These are phyloP conservation scores for Brasenia schreberi DNA, from an alignment of 164 flowering plant species.

Conservation along the genomic window DNA sequence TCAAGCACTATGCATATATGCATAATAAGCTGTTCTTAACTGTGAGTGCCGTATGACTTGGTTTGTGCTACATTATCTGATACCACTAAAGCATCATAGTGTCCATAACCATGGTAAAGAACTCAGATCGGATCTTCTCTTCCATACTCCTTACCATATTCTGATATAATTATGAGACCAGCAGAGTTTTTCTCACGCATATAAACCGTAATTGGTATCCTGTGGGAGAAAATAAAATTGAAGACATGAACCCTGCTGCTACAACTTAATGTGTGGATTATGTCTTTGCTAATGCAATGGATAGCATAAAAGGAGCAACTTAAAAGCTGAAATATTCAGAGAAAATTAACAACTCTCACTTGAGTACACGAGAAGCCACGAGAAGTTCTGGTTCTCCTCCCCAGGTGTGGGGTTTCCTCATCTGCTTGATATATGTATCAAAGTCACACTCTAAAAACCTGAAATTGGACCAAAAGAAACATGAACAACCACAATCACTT, in stretches of 20 bases:
- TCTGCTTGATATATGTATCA: constrained; percentile 64
- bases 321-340: neutral
- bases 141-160: constrained; percentile 91
- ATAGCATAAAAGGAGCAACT: neutral
- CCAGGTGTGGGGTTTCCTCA: constrained; percentile 90
- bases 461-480: neutral
- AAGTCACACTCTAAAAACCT: constrained; percentile 99
- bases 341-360: constrained; percentile 22
- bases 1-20: no score
- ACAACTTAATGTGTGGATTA: no score
- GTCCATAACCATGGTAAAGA: constrained; percentile 87
- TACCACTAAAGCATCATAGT: constrained; percentile 72
- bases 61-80: constrained; percentile 12
- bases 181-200: constrained; percentile 62
- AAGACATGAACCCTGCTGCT: no score
- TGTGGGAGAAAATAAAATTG: constrained; percentile 8
- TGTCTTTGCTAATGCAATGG: no score
- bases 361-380: constrained; percentile 91
- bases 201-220: constrained; percentile 94
- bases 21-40: neutral
- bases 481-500: no score
- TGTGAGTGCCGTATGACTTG: neutral
- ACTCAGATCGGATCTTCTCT: constrained; percentile 70
- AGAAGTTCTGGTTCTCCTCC: constrained; percentile 98
- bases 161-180: constrained; percentile 80